These are phyloP conservation scores for Cyberlindnera lachancei DNA, from an alignment of 805 yeast genomes.

Conservation along the genomic window DNA sequence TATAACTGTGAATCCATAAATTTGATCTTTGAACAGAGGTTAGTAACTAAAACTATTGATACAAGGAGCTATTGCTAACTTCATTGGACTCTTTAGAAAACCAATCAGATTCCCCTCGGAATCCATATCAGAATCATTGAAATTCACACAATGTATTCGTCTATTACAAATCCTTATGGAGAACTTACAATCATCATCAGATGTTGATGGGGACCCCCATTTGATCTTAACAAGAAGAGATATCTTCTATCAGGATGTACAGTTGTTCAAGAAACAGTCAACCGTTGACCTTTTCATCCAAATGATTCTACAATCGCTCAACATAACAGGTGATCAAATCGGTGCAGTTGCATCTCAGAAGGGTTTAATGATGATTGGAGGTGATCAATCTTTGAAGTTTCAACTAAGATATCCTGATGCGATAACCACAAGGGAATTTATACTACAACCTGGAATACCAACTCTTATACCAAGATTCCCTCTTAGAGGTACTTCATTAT, in stretches of 20 bases:
- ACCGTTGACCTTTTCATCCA: constrained; percentile 35
- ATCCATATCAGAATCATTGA: constrained; percentile 1
- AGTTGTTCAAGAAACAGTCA: constrained; percentile 39
- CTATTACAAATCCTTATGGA: constrained; percentile 11
- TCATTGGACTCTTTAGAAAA: constrained; percentile 1
- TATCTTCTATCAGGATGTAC: constrained; percentile 54
- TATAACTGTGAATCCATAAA: background rate
- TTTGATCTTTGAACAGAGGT: background rate
- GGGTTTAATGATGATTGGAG: constrained; percentile 45
- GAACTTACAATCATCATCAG: constrained; percentile 9
- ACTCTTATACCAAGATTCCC: constrained; percentile 35
- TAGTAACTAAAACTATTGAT: constrained; percentile 1
- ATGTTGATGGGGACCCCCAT: too few relatives aligned
- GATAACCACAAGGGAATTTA: too few relatives aligned
- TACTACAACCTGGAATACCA: constrained; percentile 17
- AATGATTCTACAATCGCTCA: constrained; percentile 31
- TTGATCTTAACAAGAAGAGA: constrained; percentile 58
- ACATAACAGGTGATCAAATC: constrained; percentile 31
- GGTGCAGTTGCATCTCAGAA: constrained; percentile 54
- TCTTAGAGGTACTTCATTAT: too few relatives aligned
- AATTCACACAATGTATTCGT: constrained; percentile 9
- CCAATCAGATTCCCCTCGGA: constrained; percentile 13
- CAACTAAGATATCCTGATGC: too few relatives aligned
- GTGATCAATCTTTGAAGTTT: too few relatives aligned
- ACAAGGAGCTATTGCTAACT: too few relatives aligned